A percentile compares a stretch with the other conserved stretches of the same genome.
phyloP scores from a whole-genome alignment of 2,329 filamentous ascomycete species.

The Penicillium sp. region DNA sequence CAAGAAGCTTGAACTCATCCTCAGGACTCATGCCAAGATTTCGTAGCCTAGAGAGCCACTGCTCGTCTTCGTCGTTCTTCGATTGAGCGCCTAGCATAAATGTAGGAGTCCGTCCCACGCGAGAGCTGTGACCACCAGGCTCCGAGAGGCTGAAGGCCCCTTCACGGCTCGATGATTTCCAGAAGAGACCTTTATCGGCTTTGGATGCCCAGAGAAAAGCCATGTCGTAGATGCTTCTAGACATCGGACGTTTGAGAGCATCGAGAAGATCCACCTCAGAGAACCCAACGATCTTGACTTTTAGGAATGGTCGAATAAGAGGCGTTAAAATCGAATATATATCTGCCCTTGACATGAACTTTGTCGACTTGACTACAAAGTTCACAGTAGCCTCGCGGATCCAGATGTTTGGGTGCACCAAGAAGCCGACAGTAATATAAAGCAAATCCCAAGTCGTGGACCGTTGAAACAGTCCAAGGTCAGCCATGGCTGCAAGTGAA shows the following conservation, averaged over 20 bases:
- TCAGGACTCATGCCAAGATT: slow-evolving; percentile 76
- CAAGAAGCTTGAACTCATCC: slow-evolving; percentile 84
- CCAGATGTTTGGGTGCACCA: slow-evolving; percentile 92
- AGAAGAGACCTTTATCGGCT: slow-evolving; percentile 76
- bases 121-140: slow-evolving; percentile 50
- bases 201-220: slow-evolving; percentile 80
- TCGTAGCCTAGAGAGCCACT: slow-evolving; percentile 79
- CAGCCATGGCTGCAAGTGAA: slow-evolving; percentile 81
- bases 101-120: slow-evolving; percentile 46
- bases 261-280: slow-evolving; percentile 72
- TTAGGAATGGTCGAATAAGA: slow-evolving; percentile 74
- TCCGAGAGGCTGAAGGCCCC: slow-evolving; percentile 61
- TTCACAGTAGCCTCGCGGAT: slow-evolving; percentile 83
- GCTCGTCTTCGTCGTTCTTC: slow-evolving; percentile 87
- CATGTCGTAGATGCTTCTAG: slow-evolving; percentile 76
- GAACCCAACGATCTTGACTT: slow-evolving; percentile 63
- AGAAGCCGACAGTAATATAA: slow-evolving; percentile 74
- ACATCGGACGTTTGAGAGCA: slow-evolving; percentile 72
- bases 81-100: slow-evolving; percentile 55
- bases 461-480: slow-evolving; percentile 79
- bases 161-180: slow-evolving; percentile 69
- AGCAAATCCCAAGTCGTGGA: slow-evolving; percentile 82
- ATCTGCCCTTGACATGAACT: slow-evolving; percentile 72
- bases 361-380: slow-evolving; percentile 72
- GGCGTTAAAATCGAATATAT: slow-evolving; percentile 77